Conservation (phyloP, 1,284 basidiomycete species). For the Schizophyllum amplum region DNA sequence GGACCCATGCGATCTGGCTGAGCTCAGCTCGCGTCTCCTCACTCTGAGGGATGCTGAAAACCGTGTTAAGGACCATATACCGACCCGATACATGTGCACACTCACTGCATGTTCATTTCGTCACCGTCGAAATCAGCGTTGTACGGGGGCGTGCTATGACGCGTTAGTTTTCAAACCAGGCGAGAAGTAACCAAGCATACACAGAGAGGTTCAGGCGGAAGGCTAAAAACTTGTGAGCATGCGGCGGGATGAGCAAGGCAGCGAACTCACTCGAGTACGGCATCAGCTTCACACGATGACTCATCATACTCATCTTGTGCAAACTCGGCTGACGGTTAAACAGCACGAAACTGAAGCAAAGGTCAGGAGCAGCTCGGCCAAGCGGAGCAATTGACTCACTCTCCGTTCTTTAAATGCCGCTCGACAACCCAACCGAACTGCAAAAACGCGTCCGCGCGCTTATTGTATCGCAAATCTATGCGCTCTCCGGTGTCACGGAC, state of each 20-base stretch:
- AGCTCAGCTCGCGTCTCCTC: conserved; percentile 99
- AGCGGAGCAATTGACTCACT: conserved; percentile 48
- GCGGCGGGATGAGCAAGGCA: conserved; percentile 9
- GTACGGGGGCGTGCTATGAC: conserved; percentile 86
- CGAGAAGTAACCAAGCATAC: conserved; percentile 11
- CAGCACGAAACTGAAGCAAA: conserved; percentile 66
- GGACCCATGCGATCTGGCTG: conserved; percentile 99
- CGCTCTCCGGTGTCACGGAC: conserved; percentile 97
- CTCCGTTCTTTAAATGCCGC: conserved; percentile 94
- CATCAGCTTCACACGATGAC: conserved; percentile 96
- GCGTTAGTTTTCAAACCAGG: conserved; percentile 23
- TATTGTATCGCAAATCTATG: conserved; percentile 95
- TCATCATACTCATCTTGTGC: conserved; percentile 99
- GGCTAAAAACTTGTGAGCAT: conserved; percentile 36
- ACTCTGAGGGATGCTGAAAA: conserved; percentile 84
- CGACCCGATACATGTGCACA: conserved; percentile 14
- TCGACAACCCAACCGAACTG: conserved; percentile 99
- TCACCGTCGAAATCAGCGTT: conserved; percentile 99
- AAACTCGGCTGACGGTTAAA: conserved; percentile 98
- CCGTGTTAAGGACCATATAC: conserved; percentile 4
- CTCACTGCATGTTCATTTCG: conserved; percentile 99
- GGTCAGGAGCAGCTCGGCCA: neutral
- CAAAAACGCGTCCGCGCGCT: conserved; percentile 94
- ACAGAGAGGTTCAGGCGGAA: conserved; percentile 97
- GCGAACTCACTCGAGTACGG: conserved; percentile 90